phyloP scores from a whole-genome alignment of 1,284 basidiomycete genomes.

The Stygiomarasmius scandens region DNA sequence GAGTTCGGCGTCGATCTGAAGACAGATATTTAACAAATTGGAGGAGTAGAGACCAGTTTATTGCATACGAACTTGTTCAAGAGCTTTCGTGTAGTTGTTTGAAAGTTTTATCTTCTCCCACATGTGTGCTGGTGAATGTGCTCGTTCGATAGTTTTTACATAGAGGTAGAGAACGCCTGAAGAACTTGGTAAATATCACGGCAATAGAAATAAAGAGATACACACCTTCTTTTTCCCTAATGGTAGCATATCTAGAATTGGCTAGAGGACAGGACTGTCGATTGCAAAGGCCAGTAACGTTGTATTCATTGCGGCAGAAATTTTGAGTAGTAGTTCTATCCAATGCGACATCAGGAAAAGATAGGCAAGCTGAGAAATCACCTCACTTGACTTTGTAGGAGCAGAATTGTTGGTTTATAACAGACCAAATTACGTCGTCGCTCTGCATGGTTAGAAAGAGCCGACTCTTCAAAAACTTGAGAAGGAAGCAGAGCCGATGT shows the following conservation, averaged over 20 bases:
- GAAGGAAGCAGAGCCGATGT: not conserved
- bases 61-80: constrained; percentile 74
- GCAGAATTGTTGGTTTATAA: constrained; percentile 92
- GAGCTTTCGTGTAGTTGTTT: constrained; percentile 92
- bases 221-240: constrained; percentile 91
- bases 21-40: not conserved
- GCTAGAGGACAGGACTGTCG: constrained; percentile 96
- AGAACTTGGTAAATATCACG: not conserved
- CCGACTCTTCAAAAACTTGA: not conserved
- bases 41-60: not conserved
- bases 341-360: constrained; percentile 5
- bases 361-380: constrained; percentile 11
- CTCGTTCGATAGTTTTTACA: constrained; percentile 97
- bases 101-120: constrained; percentile 96
- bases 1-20: constrained; percentile 91
- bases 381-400: constrained; percentile 97
- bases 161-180: constrained; percentile 92
- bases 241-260: constrained; percentile 96
- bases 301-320: constrained; percentile 99
- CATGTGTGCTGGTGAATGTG: constrained; percentile 94
- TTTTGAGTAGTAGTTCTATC: constrained; percentile 90
- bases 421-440: constrained; percentile 96
- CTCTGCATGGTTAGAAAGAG: constrained; percentile 67
- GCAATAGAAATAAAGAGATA: constrained; percentile 10
- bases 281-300: constrained; percentile 97